A percentile compares a stretch with the other conserved stretches of the same genome.
phyloP scores from a whole-genome alignment of 2,329 filamentous ascomycete genomes.

The Fusarium palustre region DNA sequence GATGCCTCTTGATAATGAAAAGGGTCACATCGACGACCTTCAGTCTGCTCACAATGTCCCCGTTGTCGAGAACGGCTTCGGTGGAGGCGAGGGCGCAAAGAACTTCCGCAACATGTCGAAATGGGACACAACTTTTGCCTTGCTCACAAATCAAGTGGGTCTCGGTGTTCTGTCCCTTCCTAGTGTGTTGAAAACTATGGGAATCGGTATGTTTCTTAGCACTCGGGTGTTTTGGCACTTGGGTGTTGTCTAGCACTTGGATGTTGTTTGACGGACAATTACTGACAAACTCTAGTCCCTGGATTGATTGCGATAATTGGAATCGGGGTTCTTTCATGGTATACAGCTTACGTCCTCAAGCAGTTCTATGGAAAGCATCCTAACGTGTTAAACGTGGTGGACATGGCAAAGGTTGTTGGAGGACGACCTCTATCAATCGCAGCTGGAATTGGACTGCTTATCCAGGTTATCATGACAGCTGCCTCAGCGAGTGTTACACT shows the following conservation, averaged over 20 bases:
- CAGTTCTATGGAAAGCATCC: constrained; percentile 76
- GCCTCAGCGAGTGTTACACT: constrained; percentile 75
- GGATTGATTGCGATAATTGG: constrained; percentile 76
- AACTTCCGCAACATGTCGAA: constrained; percentile 51
- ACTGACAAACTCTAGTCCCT: constrained; percentile 56
- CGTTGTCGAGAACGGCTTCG: constrained; percentile 47
- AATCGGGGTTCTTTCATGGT: constrained; percentile 73
- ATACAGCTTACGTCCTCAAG: constrained; percentile 62
- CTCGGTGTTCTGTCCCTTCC: constrained; percentile 74
- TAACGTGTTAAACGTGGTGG: constrained; percentile 76
- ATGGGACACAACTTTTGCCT: constrained; percentile 51
- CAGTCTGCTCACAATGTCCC: constrained; percentile 35
- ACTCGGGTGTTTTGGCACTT: no score
- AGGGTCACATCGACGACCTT: constrained; percentile 27
- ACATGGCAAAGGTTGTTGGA: constrained; percentile 70
- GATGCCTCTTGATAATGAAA: constrained; percentile 37
- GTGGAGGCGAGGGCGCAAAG: constrained; percentile 48
- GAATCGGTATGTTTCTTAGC: constrained; percentile 56
- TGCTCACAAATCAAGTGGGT: constrained; percentile 53
- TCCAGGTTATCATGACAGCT: constrained; percentile 79
- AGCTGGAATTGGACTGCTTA: constrained; percentile 70
- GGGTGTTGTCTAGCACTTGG: no score
- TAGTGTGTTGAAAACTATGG: constrained; percentile 75
- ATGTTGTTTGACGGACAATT: no score
- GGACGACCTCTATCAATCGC: constrained; percentile 42